Evolutionary conservation across 495 filamentous ascomycete species (phyloP).

Genomic region (Recurvomyces mirabilis): DNA sequence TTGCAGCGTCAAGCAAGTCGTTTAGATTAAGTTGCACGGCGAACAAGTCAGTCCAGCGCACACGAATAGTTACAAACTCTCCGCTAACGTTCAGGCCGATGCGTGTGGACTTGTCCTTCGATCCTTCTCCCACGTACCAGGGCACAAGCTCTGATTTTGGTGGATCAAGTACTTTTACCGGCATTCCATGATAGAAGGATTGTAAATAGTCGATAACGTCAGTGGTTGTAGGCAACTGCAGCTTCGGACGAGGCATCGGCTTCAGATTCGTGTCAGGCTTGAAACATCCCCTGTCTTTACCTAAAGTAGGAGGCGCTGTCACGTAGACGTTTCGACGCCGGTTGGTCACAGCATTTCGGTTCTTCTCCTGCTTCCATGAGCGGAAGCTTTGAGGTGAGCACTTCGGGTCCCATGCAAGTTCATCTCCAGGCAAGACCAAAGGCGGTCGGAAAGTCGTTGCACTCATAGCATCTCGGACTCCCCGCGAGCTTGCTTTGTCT

Average conservation of each 20-base stretch:
- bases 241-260: background rate
- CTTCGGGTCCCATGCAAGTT: slow-evolving; percentile 43
- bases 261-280: slow-evolving; percentile 30
- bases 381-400: slow-evolving; percentile 47
- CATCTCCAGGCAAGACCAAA: slow-evolving; percentile 49
- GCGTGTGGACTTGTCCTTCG: slow-evolving; percentile 7
- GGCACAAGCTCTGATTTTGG: slow-evolving; percentile 32
- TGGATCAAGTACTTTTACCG: slow-evolving; percentile 36
- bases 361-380: slow-evolving; percentile 39
- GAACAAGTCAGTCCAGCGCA: slow-evolving; percentile 41
- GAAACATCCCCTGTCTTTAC: slow-evolving; percentile 24
- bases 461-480: slow-evolving; percentile 10
- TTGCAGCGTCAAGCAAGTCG: slow-evolving; percentile 51
- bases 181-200: slow-evolving; percentile 51
- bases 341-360: slow-evolving; percentile 43
- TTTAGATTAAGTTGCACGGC: slow-evolving; percentile 47
- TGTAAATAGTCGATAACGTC: slow-evolving; percentile 42
- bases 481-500: background rate
- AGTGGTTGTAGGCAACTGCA: slow-evolving; percentile 24
- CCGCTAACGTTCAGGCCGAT: slow-evolving; percentile 36
- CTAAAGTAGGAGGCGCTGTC: slow-evolving; percentile 33
- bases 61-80: slow-evolving; percentile 42
- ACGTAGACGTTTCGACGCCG: slow-evolving; percentile 45
- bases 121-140: slow-evolving; percentile 31
- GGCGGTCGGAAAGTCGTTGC: slow-evolving; percentile 44